Conservation (phyloP, 441 rosid genomes). For the Dalechampia spathulata region DNA sequence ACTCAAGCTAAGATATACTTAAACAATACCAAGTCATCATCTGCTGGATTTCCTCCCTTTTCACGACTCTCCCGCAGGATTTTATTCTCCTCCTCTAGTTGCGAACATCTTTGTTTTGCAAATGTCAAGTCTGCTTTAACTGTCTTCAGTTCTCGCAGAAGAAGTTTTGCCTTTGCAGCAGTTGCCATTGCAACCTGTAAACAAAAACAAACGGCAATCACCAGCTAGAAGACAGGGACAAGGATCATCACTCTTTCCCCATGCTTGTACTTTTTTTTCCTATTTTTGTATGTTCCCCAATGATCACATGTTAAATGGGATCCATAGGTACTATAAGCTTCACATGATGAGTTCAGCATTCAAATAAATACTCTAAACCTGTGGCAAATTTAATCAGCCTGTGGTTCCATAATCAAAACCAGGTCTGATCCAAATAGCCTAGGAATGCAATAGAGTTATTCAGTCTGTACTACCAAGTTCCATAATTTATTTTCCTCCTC, state of each 20-base stretch:
- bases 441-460: not conserved
- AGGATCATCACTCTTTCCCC: not conserved
- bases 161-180: slow-evolving; percentile 96
- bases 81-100: slow-evolving; percentile 88
- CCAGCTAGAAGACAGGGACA: slow-evolving; percentile 12
- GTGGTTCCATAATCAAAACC: not conserved
- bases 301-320: not conserved
- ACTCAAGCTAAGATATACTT: not conserved
- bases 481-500: not conserved
- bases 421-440: not conserved
- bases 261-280: not conserved
- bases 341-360: not conserved
- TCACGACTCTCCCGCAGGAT: slow-evolving; percentile 75
- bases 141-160: slow-evolving; percentile 87
- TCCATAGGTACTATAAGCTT: not conserved
- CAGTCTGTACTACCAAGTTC: too few species aligned
- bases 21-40: slow-evolving; percentile 75
- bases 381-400: not conserved
- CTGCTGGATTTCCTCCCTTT: slow-evolving; percentile 70
- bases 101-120: slow-evolving; percentile 78
- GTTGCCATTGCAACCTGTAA: slow-evolving; percentile 97
- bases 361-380: not conserved
- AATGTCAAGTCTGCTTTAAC: slow-evolving; percentile 94
- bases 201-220: slow-evolving; percentile 19
- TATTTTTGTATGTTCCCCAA: not conserved